These are phyloP conservation scores for Colletotrichum brevisporum DNA, from an alignment of 2,329 filamentous ascomycete species.

Conservation along the genomic window DNA sequence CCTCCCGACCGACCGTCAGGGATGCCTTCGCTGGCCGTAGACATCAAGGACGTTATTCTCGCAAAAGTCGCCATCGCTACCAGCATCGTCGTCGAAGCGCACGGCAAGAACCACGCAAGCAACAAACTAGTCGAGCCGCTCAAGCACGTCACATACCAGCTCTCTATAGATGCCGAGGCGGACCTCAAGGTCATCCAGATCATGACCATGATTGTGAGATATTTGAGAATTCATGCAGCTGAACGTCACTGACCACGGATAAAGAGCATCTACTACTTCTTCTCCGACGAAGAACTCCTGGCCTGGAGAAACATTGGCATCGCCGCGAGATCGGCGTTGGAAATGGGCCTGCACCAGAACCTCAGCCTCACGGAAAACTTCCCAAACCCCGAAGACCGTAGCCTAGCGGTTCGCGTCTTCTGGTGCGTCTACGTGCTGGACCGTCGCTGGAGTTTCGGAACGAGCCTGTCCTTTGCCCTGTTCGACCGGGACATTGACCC, in stretches of 20 bases:
- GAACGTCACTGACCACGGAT: no score
- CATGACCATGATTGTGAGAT: slow-evolving; percentile 48
- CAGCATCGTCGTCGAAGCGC: slow-evolving; percentile 49
- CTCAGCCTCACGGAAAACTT: slow-evolving; percentile 58
- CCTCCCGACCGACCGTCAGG: background rate
- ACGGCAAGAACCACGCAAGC: slow-evolving; percentile 48
- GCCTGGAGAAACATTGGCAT: slow-evolving; percentile 63
- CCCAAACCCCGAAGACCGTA: slow-evolving; percentile 47
- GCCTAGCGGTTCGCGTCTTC: slow-evolving; percentile 56
- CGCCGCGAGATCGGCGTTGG: slow-evolving; percentile 60
- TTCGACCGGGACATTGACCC: slow-evolving; percentile 65
- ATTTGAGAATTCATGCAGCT: accelerated
- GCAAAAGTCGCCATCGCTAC: slow-evolving; percentile 52
- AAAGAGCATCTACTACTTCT: slow-evolving; percentile 58
- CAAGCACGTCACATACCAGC: slow-evolving; percentile 40
- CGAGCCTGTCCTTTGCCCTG: slow-evolving; percentile 63
- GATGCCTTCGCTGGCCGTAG: background rate
- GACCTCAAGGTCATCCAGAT: slow-evolving; percentile 52
- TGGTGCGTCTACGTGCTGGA: slow-evolving; percentile 68
- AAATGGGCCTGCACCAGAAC: slow-evolving; percentile 63
- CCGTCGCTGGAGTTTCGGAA: slow-evolving; percentile 66
- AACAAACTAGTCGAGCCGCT: slow-evolving; percentile 48
- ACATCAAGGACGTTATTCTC: slow-evolving; percentile 49
- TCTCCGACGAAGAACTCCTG: slow-evolving; percentile 64
- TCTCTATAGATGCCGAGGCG: slow-evolving; percentile 45